phyloP scores from a whole-genome alignment of 352 stramenopile genomes.

The Phytophthora tubulina region DNA sequence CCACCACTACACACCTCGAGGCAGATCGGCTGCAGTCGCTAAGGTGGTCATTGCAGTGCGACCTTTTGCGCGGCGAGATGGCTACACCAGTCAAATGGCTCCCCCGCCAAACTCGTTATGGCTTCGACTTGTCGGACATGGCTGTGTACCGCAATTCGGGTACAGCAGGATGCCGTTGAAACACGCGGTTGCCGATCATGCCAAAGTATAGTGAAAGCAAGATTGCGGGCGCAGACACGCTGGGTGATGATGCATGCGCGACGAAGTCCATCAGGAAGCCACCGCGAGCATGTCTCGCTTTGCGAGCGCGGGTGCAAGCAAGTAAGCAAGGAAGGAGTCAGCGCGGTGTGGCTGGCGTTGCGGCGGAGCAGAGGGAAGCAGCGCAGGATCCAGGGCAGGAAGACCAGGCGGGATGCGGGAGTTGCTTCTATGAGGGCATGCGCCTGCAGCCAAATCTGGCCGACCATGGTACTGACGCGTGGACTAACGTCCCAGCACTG shows the following conservation, averaged over 20 bases:
- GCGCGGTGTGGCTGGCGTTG: constrained; percentile 1
- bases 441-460: constrained; percentile 12
- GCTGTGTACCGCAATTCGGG: background rate
- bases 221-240: background rate
- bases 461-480: constrained; percentile 23
- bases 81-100: constrained; percentile 6
- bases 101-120: constrained; percentile 25
- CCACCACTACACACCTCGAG: no score
- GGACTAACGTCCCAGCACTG: constrained; percentile 16
- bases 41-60: no score
- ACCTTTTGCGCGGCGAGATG: constrained; percentile 30
- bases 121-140: constrained; percentile 28
- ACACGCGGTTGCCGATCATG: background rate
- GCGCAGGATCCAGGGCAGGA: constrained; percentile 33
- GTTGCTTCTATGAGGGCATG: constrained; percentile 6
- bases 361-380: constrained; percentile 30
- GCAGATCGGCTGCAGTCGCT: no score
- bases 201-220: constrained; percentile 30
- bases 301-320: background rate
- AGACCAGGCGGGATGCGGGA: constrained; percentile 29
- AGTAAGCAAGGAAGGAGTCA: constrained; percentile 30
- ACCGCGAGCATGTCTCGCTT: constrained; percentile 11
- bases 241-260: constrained; percentile 4
- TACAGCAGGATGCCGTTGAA: constrained; percentile 1
- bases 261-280: constrained; percentile 11